Evolutionary conservation across 2,329 filamentous ascomycete species (phyloP).

Genomic region (Paramyrothecium sp.): DNA sequence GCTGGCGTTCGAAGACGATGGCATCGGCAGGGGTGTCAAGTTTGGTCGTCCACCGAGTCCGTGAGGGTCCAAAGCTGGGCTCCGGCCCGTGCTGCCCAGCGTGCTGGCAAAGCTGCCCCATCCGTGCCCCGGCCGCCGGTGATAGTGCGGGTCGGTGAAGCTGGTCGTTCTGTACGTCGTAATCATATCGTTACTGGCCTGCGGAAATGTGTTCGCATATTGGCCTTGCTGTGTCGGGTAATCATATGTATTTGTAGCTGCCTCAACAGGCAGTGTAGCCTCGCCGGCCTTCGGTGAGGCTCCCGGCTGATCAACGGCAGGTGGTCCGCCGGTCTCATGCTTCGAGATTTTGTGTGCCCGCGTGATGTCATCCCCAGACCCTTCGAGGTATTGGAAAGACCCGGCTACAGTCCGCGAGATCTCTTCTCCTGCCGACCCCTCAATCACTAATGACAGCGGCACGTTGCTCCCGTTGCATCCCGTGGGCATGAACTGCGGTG

Average conservation of each 20-base stretch:
- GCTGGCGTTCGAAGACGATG: slow-evolving; percentile 31
- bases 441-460: slow-evolving; percentile 53
- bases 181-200: slow-evolving; percentile 51
- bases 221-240: slow-evolving; percentile 40
- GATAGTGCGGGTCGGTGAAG: slow-evolving; percentile 50
- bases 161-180: slow-evolving; percentile 52
- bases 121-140: slow-evolving; percentile 28
- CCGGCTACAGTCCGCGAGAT: slow-evolving; percentile 47
- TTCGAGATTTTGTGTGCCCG: slow-evolving; percentile 32
- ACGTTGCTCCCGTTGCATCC: slow-evolving; percentile 48
- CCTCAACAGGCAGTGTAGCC: slow-evolving; percentile 33
- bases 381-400: slow-evolving; percentile 49
- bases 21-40: slow-evolving; percentile 48
- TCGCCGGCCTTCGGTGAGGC: slow-evolving; percentile 41
- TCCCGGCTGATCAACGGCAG: slow-evolving; percentile 35
- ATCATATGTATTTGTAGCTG: slow-evolving; percentile 44
- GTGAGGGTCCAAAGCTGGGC: slow-evolving; percentile 40
- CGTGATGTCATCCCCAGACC: slow-evolving; percentile 45
- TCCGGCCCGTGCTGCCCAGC: slow-evolving; percentile 39
- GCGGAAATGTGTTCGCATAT: slow-evolving; percentile 36
- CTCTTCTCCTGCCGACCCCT: slow-evolving; percentile 50
- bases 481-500: slow-evolving; percentile 59
- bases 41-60: slow-evolving; percentile 42
- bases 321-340: slow-evolving; percentile 33
- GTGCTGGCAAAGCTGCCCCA: slow-evolving; percentile 44